Conservation (phyloP, 179 eudicot species). For the Gypsophila paniculata region DNA sequence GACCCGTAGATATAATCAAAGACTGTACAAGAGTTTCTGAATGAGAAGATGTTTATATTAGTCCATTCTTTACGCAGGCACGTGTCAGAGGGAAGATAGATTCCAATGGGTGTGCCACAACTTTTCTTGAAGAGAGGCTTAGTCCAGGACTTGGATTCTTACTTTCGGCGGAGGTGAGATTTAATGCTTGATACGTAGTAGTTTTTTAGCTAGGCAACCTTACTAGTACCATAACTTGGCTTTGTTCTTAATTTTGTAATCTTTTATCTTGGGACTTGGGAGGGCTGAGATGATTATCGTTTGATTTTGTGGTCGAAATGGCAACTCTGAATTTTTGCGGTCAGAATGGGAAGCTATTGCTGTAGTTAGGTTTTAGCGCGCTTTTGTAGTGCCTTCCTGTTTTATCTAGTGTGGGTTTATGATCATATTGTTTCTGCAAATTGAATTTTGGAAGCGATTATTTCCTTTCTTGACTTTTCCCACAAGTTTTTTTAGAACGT, state of each 20-base stretch:
- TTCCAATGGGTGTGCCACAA: slow-evolving; percentile 74
- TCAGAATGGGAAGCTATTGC: not conserved
- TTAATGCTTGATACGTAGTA: not conserved
- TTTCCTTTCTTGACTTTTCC: not conserved
- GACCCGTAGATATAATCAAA: not conserved
- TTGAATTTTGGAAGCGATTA: slow-evolving; percentile 1
- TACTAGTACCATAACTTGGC: not conserved
- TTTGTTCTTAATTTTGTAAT: not conserved
- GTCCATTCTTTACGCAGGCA: slow-evolving; percentile 36
- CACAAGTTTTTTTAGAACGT: not conserved
- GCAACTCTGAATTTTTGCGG: not conserved
- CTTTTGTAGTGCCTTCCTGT: too few relatives aligned
- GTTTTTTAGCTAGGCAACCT: not conserved
- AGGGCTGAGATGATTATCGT: not conserved
- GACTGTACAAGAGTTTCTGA: not conserved
- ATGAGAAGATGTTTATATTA: not conserved
- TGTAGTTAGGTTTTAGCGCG: too few relatives aligned
- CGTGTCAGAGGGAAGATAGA: slow-evolving; percentile 95
- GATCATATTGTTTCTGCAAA: not conserved
- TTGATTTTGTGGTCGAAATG: not conserved
- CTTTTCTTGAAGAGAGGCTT: slow-evolving; percentile 83
- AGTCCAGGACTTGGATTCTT: slow-evolving; percentile 81
- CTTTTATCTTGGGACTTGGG: too few relatives aligned
- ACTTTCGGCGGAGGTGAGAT: slow-evolving; percentile 88
- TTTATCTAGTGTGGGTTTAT: not conserved